Conservation (phyloP, 192 early-diverging fungal species). For the Linnemannia exigua region DNA sequence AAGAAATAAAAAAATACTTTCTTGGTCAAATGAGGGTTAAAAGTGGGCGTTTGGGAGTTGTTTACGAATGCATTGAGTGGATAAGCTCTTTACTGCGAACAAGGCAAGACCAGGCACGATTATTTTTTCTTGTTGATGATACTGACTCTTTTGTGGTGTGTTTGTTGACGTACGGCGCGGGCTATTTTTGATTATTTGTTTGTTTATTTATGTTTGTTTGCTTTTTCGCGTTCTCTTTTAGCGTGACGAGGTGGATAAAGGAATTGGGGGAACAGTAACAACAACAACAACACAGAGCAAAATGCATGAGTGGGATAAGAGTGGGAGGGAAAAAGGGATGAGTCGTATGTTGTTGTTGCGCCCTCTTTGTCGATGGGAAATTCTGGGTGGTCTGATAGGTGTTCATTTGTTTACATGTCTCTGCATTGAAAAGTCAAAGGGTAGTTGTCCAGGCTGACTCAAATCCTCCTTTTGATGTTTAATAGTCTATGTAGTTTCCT, state of each 20-base stretch:
- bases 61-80: too few relatives aligned
- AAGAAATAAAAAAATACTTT: too few relatives aligned
- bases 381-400: background rate
- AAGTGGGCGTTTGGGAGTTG: too few relatives aligned
- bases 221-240: background rate
- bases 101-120: background rate
- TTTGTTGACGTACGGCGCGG: background rate
- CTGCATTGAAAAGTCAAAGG: too few relatives aligned
- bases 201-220: too few relatives aligned
- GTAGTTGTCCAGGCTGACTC: background rate
- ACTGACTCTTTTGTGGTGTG: background rate
- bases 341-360: too few relatives aligned
- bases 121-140: background rate
- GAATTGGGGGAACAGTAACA: background rate
- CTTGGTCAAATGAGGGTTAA: too few relatives aligned
- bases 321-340: background rate
- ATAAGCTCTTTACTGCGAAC: background rate
- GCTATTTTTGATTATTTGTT: background rate
- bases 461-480: background rate
- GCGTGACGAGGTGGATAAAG: background rate
- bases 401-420: too few relatives aligned
- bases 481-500: background rate
- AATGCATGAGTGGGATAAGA: background rate
- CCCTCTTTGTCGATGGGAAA: background rate
- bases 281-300: background rate